These are phyloP conservation scores for Xanthoconium purpureum DNA, from an alignment of 768 basidiomycete species.

Conservation along the genomic window DNA sequence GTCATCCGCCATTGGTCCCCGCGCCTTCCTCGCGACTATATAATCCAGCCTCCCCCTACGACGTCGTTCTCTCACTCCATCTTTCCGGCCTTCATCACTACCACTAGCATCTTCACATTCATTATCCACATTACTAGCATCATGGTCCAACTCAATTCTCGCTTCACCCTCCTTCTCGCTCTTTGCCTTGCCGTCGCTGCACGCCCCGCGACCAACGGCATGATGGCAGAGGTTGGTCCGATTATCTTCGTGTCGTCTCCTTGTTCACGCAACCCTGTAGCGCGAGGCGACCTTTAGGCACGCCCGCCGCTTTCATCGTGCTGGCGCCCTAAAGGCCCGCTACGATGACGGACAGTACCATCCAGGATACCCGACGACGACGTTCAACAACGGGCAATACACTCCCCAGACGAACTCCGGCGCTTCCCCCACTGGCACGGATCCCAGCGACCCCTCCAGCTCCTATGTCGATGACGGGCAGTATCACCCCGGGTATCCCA, in stretches of 20 bases:
- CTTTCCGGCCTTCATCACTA: slow-evolving; percentile 14
- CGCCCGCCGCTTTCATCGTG: slow-evolving; percentile 15
- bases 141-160: slow-evolving; percentile 30
- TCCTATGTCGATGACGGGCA: slow-evolving; percentile 13
- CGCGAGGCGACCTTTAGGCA: slow-evolving; percentile 1
- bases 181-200: slow-evolving; percentile 25
- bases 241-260: neutral
- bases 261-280: slow-evolving; percentile 12
- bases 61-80: slow-evolving; percentile 1
- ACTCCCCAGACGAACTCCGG: neutral
- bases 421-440: neutral
- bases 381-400: slow-evolving; percentile 2
- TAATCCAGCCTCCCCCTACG: slow-evolving; percentile 11
- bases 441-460: neutral
- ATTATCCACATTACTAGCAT: slow-evolving; percentile 26
- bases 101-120: slow-evolving; percentile 21
- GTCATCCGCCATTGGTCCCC: slow-evolving; percentile 16
- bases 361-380: slow-evolving; percentile 19
- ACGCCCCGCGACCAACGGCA: slow-evolving; percentile 7
- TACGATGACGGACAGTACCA: slow-evolving; percentile 22
- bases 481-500: slow-evolving; percentile 20
- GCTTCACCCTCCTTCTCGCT: slow-evolving; percentile 29
- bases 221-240: slow-evolving; percentile 10
- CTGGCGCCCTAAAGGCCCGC: slow-evolving; percentile 7
- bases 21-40: slow-evolving; percentile 14